Evolutionary conservation across 2,329 filamentous ascomycete genomes (phyloP).

Genomic region (Penicillium sp.): DNA sequence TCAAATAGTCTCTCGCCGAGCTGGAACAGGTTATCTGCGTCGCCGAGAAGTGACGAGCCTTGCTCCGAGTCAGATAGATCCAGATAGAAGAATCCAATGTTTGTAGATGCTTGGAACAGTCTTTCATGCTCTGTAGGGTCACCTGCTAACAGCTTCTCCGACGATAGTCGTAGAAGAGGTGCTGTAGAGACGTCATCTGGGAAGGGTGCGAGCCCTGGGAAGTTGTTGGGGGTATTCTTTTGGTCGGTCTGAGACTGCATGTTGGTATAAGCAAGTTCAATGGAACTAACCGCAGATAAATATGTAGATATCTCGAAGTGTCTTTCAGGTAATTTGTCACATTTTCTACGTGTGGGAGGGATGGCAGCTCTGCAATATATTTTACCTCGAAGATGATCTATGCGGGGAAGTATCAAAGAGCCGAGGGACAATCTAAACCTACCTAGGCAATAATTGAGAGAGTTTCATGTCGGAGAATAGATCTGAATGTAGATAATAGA

Average conservation of each 20-base stretch:
- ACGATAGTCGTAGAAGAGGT: conserved; percentile 38
- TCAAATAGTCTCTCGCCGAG: conserved; percentile 43
- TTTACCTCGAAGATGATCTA: background rate
- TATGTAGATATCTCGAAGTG: background rate
- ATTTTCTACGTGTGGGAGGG: background rate
- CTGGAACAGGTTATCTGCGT: conserved; percentile 41
- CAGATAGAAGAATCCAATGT: conserved; percentile 52
- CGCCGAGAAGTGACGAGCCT: conserved; percentile 36
- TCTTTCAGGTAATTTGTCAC: background rate
- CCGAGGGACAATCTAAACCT: conserved; percentile 10
- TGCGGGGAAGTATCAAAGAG: conserved; percentile 18
- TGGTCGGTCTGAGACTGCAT: conserved; percentile 3
- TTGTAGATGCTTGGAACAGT: conserved; percentile 36
- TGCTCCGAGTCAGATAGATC: conserved; percentile 36
- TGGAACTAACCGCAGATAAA: background rate
- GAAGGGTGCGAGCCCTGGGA: conserved; percentile 33
- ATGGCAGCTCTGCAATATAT: background rate
- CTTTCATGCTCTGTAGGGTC: conserved; percentile 30
- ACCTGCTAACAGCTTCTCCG: conserved; percentile 31
- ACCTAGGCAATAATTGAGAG: background rate
- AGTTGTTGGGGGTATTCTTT: conserved; percentile 13
- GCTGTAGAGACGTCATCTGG: conserved; percentile 37
- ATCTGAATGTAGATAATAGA: background rate
- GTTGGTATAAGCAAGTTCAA: background rate
- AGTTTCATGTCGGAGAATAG: background rate